Conservation (phyloP, 306 rosid species). For the Dalbergia oliveri region DNA sequence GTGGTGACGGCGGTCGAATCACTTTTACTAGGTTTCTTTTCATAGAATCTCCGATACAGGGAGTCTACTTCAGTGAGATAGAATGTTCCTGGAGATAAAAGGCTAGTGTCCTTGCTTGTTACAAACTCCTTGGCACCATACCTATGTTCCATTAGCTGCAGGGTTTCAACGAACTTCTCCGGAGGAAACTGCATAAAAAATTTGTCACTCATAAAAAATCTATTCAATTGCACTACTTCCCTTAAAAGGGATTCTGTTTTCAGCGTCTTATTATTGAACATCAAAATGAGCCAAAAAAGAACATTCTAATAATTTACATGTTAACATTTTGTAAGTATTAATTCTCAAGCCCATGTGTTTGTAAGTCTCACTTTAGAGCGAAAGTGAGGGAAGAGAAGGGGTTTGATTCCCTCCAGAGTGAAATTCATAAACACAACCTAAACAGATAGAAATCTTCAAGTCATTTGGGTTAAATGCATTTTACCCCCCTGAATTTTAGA, state of each 20-base stretch:
- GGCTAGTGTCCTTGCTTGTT: conserved; percentile 81
- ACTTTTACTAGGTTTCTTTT: conserved; percentile 54
- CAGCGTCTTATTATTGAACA: conserved; percentile 26
- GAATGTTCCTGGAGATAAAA: conserved; percentile 73
- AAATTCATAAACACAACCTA: too few species aligned
- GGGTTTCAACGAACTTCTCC: conserved; percentile 69
- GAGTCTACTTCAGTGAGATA: conserved; percentile 88
- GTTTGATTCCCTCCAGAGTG: too few species aligned
- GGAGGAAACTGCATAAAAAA: conserved; percentile 72
- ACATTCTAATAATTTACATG: background rate
- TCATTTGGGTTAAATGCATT: too few species aligned
- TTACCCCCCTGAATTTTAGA: too few species aligned
- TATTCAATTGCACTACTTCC: conserved; percentile 17
- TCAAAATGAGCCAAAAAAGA: background rate
- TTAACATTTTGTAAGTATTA: background rate
- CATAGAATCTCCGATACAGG: conserved; percentile 80
- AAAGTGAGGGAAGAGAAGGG: too few species aligned
- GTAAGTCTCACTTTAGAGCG: too few species aligned
- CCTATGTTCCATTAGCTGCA: conserved; percentile 87
- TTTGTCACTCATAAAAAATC: conserved; percentile 31
- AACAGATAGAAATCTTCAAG: too few species aligned
- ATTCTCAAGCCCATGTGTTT: background rate
- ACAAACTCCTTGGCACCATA: conserved; percentile 85
- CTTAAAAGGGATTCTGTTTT: conserved; percentile 8
- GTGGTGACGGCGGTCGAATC: background rate